phyloP scores from a whole-genome alignment of 164 flowering plant species.

The Macadamia tetraphylla region DNA sequence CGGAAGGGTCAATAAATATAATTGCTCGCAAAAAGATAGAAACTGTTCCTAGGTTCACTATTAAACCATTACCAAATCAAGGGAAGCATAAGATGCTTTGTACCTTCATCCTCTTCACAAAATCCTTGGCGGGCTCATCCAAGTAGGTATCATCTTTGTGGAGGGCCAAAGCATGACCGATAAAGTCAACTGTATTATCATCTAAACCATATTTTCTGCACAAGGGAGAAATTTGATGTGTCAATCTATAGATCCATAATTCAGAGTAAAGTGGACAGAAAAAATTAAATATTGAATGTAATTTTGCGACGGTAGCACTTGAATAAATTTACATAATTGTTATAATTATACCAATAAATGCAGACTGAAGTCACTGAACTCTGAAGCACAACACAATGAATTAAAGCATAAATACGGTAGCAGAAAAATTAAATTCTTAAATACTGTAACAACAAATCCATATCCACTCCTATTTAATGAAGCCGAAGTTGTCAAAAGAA shows the following conservation, averaged over 20 bases:
- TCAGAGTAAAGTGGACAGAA: background rate
- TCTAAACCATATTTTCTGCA: conserved; percentile 88
- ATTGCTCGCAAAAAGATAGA: background rate
- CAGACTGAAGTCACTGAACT: too few relatives aligned
- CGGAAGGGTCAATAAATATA: background rate
- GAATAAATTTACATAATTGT: background rate
- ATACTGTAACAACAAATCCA: too few relatives aligned
- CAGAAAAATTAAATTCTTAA: too few relatives aligned
- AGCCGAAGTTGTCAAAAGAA: too few relatives aligned
- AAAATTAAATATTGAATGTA: background rate
- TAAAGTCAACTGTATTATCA: conserved; percentile 85
- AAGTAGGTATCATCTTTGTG: conserved; percentile 67
- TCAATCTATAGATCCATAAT: background rate
- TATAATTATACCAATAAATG: background rate
- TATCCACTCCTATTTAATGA: too few relatives aligned
- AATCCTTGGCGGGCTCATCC: conserved; percentile 77
- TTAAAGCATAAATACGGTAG: too few relatives aligned
- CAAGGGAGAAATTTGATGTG: background rate
- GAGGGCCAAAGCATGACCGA: conserved; percentile 96
- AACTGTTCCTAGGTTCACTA: background rate
- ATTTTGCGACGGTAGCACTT: background rate
- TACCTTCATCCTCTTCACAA: conserved; percentile 87
- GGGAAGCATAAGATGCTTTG: conserved; percentile 7
- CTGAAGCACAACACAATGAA: too few relatives aligned
- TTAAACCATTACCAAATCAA: background rate